These are phyloP conservation scores for Fusarium beomiforme DNA, from an alignment of 2,329 filamentous ascomycete species.

Conservation along the genomic window DNA sequence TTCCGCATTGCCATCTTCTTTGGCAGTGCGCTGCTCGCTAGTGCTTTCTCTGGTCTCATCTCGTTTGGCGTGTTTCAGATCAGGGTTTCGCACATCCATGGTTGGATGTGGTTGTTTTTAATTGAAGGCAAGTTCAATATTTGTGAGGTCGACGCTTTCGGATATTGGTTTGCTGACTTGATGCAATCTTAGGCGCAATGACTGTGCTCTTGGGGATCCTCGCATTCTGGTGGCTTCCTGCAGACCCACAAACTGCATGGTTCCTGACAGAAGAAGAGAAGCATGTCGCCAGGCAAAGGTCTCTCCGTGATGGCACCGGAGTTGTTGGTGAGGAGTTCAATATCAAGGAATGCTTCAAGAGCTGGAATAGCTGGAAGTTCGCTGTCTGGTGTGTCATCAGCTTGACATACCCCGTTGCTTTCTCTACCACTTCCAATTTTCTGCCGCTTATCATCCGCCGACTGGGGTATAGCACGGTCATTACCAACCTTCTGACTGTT, in stretches of 20 bases:
- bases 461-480: background rate
- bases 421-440: background rate
- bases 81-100: background rate
- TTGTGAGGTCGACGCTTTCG: fast-evolving
- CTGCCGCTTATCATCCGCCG: background rate
- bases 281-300: background rate
- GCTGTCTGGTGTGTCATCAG: background rate
- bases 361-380: background rate
- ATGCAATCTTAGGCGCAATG: background rate
- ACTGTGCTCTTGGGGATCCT: background rate
- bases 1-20: slow-evolving; percentile 60
- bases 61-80: slow-evolving; percentile 66
- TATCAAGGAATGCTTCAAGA: background rate
- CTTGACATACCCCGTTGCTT: background rate
- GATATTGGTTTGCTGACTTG: fast-evolving
- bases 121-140: background rate
- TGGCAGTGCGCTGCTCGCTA: slow-evolving; percentile 70
- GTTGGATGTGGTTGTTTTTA: slow-evolving; percentile 4
- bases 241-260: background rate
- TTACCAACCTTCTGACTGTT: background rate
- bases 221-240: slow-evolving; percentile 6
- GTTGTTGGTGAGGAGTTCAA: background rate
- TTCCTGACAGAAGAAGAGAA: background rate
- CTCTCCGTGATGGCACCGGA: background rate
- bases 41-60: slow-evolving; percentile 71